Conservation (phyloP, 2,329 filamentous ascomycete genomes). For the Lizonia empirigonia region DNA sequence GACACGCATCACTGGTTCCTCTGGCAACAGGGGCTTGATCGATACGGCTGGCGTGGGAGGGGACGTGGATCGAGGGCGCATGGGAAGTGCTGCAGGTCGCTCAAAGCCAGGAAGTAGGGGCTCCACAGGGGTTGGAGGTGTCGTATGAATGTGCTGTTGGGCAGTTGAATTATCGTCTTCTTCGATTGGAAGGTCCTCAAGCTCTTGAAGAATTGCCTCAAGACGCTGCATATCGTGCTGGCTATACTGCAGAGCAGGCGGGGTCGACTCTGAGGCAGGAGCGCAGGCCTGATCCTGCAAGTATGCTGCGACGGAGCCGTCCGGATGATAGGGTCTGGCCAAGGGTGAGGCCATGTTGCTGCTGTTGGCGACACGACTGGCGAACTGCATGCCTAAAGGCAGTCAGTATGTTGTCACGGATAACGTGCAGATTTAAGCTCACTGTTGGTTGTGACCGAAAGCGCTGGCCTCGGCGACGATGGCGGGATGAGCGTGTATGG, state of each 20-base stretch:
- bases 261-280: not conserved
- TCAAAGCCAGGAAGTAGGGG: not conserved
- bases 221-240: constrained; percentile 4
- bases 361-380: not conserved
- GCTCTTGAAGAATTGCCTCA: constrained; percentile 1
- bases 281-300: constrained; percentile 7
- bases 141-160: not conserved
- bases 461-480: not conserved
- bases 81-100: not conserved
- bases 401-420: not conserved
- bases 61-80: not conserved
- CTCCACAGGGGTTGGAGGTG: not conserved
- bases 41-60: constrained; percentile 16
- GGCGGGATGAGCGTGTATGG: constrained; percentile 8
- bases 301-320: constrained; percentile 16
- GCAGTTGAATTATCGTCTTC: not conserved
- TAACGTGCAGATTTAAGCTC: not conserved
- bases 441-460: constrained; percentile 1
- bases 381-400: constrained; percentile 7
- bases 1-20: constrained; percentile 10
- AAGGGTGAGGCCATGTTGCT: constrained; percentile 13
- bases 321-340: not conserved
- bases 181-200: not conserved
- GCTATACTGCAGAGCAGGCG: not conserved
- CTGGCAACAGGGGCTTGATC: not conserved